Base-by-base conservation (phyloP, 208 protist species). In the Leishmania martiniquensis region DNA sequence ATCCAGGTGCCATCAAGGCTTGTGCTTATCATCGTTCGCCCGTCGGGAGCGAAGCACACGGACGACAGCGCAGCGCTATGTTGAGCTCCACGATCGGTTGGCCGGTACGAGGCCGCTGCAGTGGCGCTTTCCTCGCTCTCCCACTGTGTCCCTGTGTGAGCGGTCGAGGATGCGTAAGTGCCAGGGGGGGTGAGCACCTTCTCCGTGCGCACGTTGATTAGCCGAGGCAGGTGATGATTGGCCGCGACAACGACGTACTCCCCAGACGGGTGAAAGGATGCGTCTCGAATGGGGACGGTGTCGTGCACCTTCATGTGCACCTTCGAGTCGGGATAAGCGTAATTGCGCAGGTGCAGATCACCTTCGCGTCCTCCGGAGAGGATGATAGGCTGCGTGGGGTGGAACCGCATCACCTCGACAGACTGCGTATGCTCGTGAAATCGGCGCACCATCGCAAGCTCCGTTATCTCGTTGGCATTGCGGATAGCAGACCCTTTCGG, bases 401-500 rank as follows among this genome's bases (percentile, higher is more conserved):
- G 93, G 80, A 97, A 97, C 29, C 86, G 84, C 75, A 94, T 86
- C 1, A 93, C 85, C 78, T 97, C 91, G 5, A 95, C 91, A 25
- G 87, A 87, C 74, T 95, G 90, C 32, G 86, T 84, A 67, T 94
- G 89, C 20, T 92, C 93, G 72, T 89, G 83, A 72, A 91, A 92
- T 15, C 89, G 87, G 7, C 93, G 84, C 45, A 91, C 91, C 67
- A 88, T 88, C 13, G 93, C 76, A 10, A 97, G 76, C 66, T 97
- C 90, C 20, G 91, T 95, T 74, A 97, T 90, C 83, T 97, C 92
- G 69, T 95, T 97, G 20, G 83, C 89, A 68, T 94, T 95, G 29
- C 85, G 86, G 1, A 75, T 76, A 0, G 80, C 42, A 1, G 65
- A 80, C 34, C 75, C 76, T 47, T 82, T 83, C 3, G 80, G 39